Evolutionary conservation across 148 eudicot genomes (phyloP).

Genomic region (Rhododendron ferrugineum): DNA sequence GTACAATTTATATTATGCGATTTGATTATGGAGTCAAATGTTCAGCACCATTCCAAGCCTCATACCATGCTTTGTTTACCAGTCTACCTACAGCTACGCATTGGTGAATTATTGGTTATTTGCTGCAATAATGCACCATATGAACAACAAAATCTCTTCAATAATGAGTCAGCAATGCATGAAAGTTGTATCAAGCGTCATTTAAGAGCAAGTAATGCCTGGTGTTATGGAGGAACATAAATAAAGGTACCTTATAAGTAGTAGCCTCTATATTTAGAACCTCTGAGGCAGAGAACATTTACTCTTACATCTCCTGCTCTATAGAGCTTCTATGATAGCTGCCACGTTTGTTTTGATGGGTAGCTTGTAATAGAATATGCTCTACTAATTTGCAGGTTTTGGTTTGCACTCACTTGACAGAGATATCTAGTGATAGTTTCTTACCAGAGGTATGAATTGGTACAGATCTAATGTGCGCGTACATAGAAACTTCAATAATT

Average conservation of each 20-base stretch:
- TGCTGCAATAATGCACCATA: background rate
- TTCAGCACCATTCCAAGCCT: background rate
- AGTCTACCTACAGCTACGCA: background rate
- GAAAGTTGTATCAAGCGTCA: background rate
- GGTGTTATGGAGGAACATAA: background rate
- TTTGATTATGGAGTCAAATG: background rate
- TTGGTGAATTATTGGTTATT: background rate
- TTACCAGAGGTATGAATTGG: conserved; percentile 53
- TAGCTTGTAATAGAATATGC: background rate
- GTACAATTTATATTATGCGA: background rate
- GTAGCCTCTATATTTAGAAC: background rate
- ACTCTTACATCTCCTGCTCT: background rate
- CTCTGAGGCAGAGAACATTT: background rate
- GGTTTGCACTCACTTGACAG: conserved; percentile 91
- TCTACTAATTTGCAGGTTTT: conserved; percentile 53
- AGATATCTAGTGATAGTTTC: conserved; percentile 62
- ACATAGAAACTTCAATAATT: background rate
- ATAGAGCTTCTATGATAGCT: background rate
- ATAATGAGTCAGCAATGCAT: background rate
- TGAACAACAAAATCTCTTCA: background rate
- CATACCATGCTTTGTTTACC: background rate
- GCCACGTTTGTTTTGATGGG: conserved; percentile 1
- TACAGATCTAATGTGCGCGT: background rate
- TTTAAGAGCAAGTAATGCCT: background rate
- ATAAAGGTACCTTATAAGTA: background rate